Evolutionary conservation across 2,329 filamentous ascomycete species (phyloP).

Genomic region (Aspergillus sp.): DNA sequence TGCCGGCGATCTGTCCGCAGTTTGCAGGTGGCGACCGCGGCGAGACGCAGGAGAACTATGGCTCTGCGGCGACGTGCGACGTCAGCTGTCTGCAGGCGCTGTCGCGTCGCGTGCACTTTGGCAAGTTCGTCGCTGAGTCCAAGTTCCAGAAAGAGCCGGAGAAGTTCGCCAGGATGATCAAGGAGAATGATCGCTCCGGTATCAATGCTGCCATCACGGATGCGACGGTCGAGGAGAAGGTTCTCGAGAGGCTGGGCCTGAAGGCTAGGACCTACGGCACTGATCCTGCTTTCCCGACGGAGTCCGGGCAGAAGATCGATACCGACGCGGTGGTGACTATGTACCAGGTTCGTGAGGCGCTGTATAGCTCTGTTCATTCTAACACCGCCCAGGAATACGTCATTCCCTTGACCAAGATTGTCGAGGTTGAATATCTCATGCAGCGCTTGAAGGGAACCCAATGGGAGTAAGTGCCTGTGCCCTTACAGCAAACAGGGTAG

Average conservation of each 20-base stretch:
- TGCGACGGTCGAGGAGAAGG: conserved; percentile 76
- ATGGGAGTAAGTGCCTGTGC: conserved; percentile 40
- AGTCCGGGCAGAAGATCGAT: conserved; percentile 62
- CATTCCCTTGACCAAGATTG: conserved; percentile 94
- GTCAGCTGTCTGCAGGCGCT: conserved; percentile 83
- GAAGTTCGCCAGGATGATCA: conserved; percentile 72
- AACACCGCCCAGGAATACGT: conserved; percentile 52
- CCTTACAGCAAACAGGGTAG: too few species aligned
- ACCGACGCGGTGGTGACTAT: conserved; percentile 82
- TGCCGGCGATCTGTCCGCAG: conserved; percentile 73
- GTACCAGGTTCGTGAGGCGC: conserved; percentile 51
- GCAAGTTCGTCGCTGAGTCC: conserved; percentile 94
- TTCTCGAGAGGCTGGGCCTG: conserved; percentile 72
- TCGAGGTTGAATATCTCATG: conserved; percentile 98
- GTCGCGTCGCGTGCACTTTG: conserved; percentile 87
- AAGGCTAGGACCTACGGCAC: conserved; percentile 93
- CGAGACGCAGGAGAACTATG: conserved; percentile 89
- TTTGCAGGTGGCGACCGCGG: conserved; percentile 68
- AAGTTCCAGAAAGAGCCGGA: conserved; percentile 83
- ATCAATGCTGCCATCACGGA: conserved; percentile 91
- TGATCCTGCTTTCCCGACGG: conserved; percentile 59
- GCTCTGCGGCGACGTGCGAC: conserved; percentile 81
- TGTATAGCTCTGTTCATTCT: neutral
- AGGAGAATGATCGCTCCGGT: conserved; percentile 64
- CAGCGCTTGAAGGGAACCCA: conserved; percentile 59